These are phyloP conservation scores for Aspergillus heteromorphus DNA, from an alignment of 495 filamentous ascomycete genomes.

Conservation along the genomic window DNA sequence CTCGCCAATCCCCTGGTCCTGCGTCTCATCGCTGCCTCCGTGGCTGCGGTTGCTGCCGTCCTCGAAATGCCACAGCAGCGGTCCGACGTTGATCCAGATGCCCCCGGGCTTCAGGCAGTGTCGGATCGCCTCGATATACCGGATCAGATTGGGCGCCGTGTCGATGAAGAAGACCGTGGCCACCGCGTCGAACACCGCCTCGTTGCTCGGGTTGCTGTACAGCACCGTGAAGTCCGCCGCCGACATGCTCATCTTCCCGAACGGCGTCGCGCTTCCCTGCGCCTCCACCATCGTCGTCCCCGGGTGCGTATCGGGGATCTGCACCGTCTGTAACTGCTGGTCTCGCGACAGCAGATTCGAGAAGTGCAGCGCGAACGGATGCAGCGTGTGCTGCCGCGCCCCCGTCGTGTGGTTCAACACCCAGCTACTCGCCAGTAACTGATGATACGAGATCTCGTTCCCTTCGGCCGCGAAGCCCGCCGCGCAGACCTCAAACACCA, in stretches of 20 bases:
- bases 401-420: conserved; percentile 68
- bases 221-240: conserved; percentile 76
- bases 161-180: conserved; percentile 93
- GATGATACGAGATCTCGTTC: conserved; percentile 95
- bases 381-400: conserved; percentile 48
- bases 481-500: conserved; percentile 80
- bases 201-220: conserved; percentile 57
- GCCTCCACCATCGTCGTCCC: conserved; percentile 45
- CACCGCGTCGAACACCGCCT: conserved; percentile 69
- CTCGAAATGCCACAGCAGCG: conserved; percentile 86
- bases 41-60: conserved; percentile 41
- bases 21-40: conserved; percentile 5
- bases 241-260: conserved; percentile 71
- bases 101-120: conserved; percentile 75
- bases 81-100: conserved; percentile 83
- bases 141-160: conserved; percentile 86
- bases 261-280: conserved; percentile 12
- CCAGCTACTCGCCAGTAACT: conserved; percentile 80
- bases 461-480: conserved; percentile 74
- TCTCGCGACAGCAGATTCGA: conserved; percentile 67
- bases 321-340: conserved; percentile 65
- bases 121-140: conserved; percentile 76
- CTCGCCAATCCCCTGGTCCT: conserved; percentile 58
- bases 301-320: conserved; percentile 75
- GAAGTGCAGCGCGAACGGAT: conserved; percentile 75